Percentiles rank a stretch among this genome's conserved stretches.
Conservation (phyloP, 345 rosid genomes). For the Mercurialis annua region DNA sequence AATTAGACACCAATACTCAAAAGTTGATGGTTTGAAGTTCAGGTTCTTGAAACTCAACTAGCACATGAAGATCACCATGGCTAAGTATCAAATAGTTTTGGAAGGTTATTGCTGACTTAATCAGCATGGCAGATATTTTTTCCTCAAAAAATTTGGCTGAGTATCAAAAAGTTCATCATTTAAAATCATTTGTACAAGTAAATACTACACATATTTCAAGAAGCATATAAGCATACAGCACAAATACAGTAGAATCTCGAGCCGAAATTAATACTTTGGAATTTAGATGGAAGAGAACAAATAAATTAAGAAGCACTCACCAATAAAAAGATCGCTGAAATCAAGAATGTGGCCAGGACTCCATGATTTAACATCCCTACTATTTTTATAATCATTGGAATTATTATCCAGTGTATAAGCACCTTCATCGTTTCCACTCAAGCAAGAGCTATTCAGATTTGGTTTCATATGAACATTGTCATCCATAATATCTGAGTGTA, state of each 20-base stretch:
- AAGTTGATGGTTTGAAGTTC: constrained; percentile 5
- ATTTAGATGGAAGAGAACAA: background rate
- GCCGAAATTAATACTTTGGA: background rate
- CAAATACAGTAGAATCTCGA: background rate
- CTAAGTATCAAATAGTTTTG: background rate
- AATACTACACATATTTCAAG: background rate
- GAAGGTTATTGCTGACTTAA: background rate
- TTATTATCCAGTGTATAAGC: constrained; percentile 9
- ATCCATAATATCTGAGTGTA: constrained; percentile 90
- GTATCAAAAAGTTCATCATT: background rate
- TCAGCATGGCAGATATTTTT: no score
- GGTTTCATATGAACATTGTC: constrained; percentile 86
- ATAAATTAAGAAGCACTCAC: constrained; percentile 36
- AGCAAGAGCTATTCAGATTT: constrained; percentile 15
- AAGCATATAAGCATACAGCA: background rate
- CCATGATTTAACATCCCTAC: constrained; percentile 50
- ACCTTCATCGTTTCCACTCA: constrained; percentile 20
- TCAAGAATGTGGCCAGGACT: constrained; percentile 68
- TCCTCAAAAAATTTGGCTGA: no score
- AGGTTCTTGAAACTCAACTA: background rate
- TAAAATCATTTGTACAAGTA: background rate
- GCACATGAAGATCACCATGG: background rate
- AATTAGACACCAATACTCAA: background rate
- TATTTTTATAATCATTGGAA: constrained; percentile 31
- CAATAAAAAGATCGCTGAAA: constrained; percentile 71